Evolutionary conservation across 169 alveolate species (phyloP), one percentile per base, ranked within the genome.

Genomic region (Cryptosporidium ryanae): DNA sequence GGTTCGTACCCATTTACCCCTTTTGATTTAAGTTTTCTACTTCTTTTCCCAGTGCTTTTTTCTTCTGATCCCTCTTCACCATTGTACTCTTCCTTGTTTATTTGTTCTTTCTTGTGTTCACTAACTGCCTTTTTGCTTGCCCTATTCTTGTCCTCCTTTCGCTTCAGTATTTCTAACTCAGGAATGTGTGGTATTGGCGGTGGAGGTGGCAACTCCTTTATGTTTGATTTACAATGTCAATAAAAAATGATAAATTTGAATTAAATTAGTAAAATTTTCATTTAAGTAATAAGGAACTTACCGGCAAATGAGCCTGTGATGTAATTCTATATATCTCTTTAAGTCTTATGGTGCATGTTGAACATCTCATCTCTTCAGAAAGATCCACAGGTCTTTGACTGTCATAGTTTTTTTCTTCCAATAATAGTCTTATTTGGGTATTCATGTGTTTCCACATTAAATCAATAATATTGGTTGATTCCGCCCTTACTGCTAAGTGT

Each of bases 131-230:
- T 13, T 57, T 44, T 61, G 38, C 87, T 32, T 34, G 48, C 27
- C 2, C 49, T 18, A 34, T 12, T 43, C n/a, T 34, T 27, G 31
- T 29, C 54, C 21, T 59, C 50, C 21, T 43, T 23, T 23, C 23
- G 61, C 32, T 76, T n/a, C 46, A 76, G 18, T 13, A 76, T 44
- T 61, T 76, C 87, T 27, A 76, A 27, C 17, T 76, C 87, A 2
- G 87, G 87, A n/a, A 76, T 61, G 46, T 76, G 64, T 3, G 87
- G 87, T 18, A 76, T 50, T 43, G 87, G 87, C 3, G 87, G 87
- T 25, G 87, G 87, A 5, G 87, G 87, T 21, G 87, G 87, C 4
- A 76, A 31, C 5, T 55, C 87, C 87, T 76, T 18, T 61, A 23
- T 34, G 6, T 3, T 50, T 17, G 8, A 43, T n/a, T 52, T 0